These are phyloP conservation scores for Diaporthe australafricana DNA, from an alignment of 2,329 filamentous ascomycete species.

Conservation along the genomic window DNA sequence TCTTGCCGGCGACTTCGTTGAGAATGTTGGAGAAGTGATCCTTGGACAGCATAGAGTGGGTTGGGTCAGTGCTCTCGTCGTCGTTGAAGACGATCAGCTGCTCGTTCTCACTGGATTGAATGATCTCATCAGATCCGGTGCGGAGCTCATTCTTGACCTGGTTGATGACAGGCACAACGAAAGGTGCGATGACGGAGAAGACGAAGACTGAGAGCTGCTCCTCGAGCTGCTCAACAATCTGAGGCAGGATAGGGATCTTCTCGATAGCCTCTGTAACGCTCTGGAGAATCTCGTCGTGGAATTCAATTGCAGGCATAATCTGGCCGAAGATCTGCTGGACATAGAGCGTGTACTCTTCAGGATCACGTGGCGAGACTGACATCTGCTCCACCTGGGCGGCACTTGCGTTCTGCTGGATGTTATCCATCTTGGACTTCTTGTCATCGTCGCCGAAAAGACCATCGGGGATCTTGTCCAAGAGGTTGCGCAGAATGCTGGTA, in stretches of 20 bases:
- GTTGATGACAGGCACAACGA: slow-evolving; percentile 84
- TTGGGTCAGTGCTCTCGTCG: slow-evolving; percentile 81
- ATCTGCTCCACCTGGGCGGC: slow-evolving; percentile 81
- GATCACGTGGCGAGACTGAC: slow-evolving; percentile 79
- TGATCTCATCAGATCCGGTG: slow-evolving; percentile 88
- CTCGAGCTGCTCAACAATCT: slow-evolving; percentile 86
- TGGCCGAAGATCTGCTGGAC: slow-evolving; percentile 79
- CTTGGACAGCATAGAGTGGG: slow-evolving; percentile 95
- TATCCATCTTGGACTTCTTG: slow-evolving; percentile 79
- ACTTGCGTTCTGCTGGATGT: slow-evolving; percentile 82
- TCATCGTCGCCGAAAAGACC: slow-evolving; percentile 83
- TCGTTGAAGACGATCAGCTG: slow-evolving; percentile 90
- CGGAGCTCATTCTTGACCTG: slow-evolving; percentile 90
- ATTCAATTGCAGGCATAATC: slow-evolving; percentile 90
- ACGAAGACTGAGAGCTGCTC: slow-evolving; percentile 91
- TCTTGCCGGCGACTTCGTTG: slow-evolving; percentile 88
- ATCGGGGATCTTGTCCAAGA: slow-evolving; percentile 84
- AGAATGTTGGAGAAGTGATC: slow-evolving; percentile 93
- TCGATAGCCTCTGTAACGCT: slow-evolving; percentile 82
- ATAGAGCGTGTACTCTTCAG: slow-evolving; percentile 86
- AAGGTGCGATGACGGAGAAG: slow-evolving; percentile 91
- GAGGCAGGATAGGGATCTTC: slow-evolving; percentile 85
- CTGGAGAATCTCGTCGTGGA: slow-evolving; percentile 90
- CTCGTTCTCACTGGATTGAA: slow-evolving; percentile 84
- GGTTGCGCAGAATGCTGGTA: slow-evolving; percentile 80